These are phyloP conservation scores for Fagopyrum tataricum DNA, from an alignment of 148 eudicot genomes.

Conservation along the genomic window DNA sequence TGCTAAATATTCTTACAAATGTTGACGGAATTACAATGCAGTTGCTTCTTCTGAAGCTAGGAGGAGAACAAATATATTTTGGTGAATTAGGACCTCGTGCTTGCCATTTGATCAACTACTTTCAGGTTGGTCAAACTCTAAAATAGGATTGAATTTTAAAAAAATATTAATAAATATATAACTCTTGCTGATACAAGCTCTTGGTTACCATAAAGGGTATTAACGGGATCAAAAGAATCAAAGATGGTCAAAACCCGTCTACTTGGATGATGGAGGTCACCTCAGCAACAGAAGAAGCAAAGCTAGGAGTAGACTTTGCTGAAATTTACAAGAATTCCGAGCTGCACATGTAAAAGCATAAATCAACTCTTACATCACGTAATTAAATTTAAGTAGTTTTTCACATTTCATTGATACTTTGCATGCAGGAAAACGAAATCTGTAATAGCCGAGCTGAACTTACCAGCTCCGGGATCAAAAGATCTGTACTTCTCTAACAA, in stretches of 20 bases:
- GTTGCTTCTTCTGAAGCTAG: slow-evolving; percentile 15
- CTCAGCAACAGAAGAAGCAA: slow-evolving; percentile 35
- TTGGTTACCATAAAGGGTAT: slow-evolving; percentile 21
- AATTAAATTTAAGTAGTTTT: not conserved
- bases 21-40: not conserved
- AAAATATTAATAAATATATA: not conserved
- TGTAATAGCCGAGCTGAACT: not conserved
- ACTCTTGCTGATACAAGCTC: not conserved
- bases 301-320: slow-evolving; percentile 26
- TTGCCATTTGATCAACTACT: slow-evolving; percentile 19
- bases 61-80: slow-evolving; percentile 19
- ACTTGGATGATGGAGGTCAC: slow-evolving; percentile 59
- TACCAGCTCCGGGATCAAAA: not conserved
- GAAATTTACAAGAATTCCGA: slow-evolving; percentile 39
- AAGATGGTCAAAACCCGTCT: slow-evolving; percentile 48
- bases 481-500: too few species aligned
- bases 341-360: slow-evolving; percentile 16
- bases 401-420: not conserved
- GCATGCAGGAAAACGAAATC: not conserved
- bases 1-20: not conserved
- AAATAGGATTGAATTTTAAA: not conserved
- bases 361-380: not conserved
- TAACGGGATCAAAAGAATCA: slow-evolving; percentile 37
- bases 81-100: slow-evolving; percentile 16
- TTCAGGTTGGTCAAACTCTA: slow-evolving; percentile 11